Base-by-base conservation (phyloP, 768 basidiomycete genomes). In the Suillus decipiens region DNA sequence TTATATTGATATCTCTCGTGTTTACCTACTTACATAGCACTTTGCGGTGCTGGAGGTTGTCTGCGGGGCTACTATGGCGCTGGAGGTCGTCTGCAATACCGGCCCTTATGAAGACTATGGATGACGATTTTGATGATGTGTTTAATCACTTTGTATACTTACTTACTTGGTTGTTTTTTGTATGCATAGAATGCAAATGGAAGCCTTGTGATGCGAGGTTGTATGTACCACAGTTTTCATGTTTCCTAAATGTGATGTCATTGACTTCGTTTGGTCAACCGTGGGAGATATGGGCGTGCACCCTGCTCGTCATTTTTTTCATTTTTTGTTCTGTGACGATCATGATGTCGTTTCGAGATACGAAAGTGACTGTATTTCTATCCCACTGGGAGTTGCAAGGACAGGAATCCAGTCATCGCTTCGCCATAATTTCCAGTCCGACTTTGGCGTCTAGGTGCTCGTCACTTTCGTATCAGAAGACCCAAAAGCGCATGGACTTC, bases 11-110 rank as follows among this genome's bases (percentile, higher is more conserved):
- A 31, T 36, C 24, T 48, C 12, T 54, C 34, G 7, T 33, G 53
- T 36, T 54, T 15, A 28, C 24, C 24, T 48, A 48, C 48, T 48
- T 48, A 48, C 48, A 48, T 48, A 48, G 48, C 28, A 1, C 48
- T 24, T 45, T 47, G 24, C 48, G 48, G 48, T 48, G 8, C 48
- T 48, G 48, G 28, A 48, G 48, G 24, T 48, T 48, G 48, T 48
- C 48, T 48, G 14, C 28, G 15, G 48, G 14, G 48, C 48, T 48
- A 24, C 28, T 28, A 28, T 28, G 14, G 48, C 8, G 28, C 48
- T 48, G 48, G 48, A 48, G 48, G 7, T 48, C 24, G 48, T 48
- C 48, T 51, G 31, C 50, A 51, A 31, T 19, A 51, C 31, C 31
- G 50, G n/a, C 17, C 15, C 17, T 31, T 50, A 31, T 10, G 17